Conservation (phyloP, 2,329 filamentous ascomycete genomes). For the Fusarium sp. region DNA sequence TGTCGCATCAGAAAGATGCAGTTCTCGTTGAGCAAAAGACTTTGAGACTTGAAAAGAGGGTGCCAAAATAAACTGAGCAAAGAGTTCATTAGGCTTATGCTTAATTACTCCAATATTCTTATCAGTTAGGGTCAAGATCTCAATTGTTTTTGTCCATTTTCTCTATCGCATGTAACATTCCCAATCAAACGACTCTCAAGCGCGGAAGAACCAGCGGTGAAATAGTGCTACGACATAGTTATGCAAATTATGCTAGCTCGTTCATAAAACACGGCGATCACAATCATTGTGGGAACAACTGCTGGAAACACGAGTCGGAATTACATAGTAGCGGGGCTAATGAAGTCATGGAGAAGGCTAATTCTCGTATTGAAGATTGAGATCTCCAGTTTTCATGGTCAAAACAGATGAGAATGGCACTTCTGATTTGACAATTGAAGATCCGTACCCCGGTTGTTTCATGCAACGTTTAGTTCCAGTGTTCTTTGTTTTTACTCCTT, state of each 20-base stretch:
- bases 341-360: conserved; percentile 7
- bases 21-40: background rate
- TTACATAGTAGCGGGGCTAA: background rate
- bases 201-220: background rate
- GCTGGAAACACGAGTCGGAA: background rate
- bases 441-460: background rate
- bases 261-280: background rate
- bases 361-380: conserved; percentile 10
- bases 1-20: background rate
- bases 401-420: background rate
- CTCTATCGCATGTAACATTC: background rate
- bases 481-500: background rate
- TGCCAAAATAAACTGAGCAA: background rate
- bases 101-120: accelerated
- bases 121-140: background rate
- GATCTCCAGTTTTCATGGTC: background rate
- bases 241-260: background rate
- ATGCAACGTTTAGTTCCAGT: background rate
- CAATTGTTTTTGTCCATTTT: background rate
- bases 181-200: background rate
- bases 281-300: background rate
- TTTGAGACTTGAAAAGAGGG: background rate
- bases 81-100: background rate
- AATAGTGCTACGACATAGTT: background rate
- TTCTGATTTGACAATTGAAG: background rate